Evolutionary conservation across 306 rosid species (phyloP), one percentile per base, ranked within the genome.

Genomic region (Hippophae gyantsensis): DNA sequence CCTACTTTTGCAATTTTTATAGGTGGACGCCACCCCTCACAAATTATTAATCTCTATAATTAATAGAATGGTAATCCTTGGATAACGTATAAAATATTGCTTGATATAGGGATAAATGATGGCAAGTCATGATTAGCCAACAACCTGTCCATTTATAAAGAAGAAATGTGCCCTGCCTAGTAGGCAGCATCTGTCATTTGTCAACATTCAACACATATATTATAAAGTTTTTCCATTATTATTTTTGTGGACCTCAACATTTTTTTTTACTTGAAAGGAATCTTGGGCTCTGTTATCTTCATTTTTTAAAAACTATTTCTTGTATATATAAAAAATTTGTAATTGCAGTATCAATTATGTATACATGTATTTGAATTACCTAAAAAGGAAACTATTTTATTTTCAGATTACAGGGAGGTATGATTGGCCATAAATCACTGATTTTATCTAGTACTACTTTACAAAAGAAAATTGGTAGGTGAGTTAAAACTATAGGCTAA

Each of bases 141-240:
- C 52, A 59, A 46, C 63, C 44, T 42, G 58, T 52, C 55, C 52
- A 11, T 56, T 13, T 42, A 46, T 42, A 50, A 43, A 13, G 66
- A 60, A 52, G 46, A 53, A 61, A 48, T 60, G 60, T 58, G 66
- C 69, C 42, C 26, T 52, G 26, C 42, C 8, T 54, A 10, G 13
- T 25, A 23, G 45, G 32, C 8, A 40, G 18, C 12, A 65, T 51
- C 9, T 13, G 62, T 43, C 62, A 59, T 48, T 23, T 13, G 43
- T 53, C 60, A n/a, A 57, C 49, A 3, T 51, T 9, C 46, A 63
- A 23, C 52, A 14, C 41, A 54, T 27, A 56, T 68, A 40, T 57
- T 32, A 38, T 27, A 11, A 18, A 51, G 42, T 58, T 54, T 13
- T 13, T 42, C 25, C 43, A 7, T 25, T 9, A 48, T 54, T 23